phyloP scores from a whole-genome alignment of 2,329 filamentous ascomycete genomes.

The Amphichorda felina region DNA sequence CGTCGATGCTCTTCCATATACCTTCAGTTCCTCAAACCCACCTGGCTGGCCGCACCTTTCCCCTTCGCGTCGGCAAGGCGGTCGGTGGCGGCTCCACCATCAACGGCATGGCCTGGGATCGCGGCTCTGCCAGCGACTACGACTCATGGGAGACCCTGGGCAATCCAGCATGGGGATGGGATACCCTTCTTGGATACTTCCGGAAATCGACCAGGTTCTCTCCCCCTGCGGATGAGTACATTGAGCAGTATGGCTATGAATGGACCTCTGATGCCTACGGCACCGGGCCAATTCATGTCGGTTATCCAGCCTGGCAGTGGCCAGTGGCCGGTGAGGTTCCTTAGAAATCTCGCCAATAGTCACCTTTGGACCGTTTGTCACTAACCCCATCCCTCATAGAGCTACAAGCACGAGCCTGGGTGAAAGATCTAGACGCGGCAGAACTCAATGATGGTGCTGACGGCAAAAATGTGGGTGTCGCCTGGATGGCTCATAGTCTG shows the following conservation, averaged over 20 bases:
- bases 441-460: constrained; percentile 9
- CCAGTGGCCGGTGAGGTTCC: constrained; percentile 8
- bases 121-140: constrained; percentile 13
- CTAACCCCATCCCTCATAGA: too few species aligned
- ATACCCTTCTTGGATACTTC: constrained; percentile 14
- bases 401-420: constrained; percentile 7
- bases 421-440: constrained; percentile 6
- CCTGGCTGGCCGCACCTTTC: constrained; percentile 9
- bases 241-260: constrained; percentile 10
- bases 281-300: constrained; percentile 10
- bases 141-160: constrained; percentile 30
- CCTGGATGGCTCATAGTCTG: constrained; percentile 10
- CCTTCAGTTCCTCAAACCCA: constrained; percentile 13
- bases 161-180: constrained; percentile 31
- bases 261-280: constrained; percentile 10
- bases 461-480: constrained; percentile 11
- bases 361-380: not conserved
- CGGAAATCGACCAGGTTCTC: constrained; percentile 10
- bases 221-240: constrained; percentile 7
- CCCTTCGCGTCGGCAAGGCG: constrained; percentile 11
- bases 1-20: constrained; percentile 7
- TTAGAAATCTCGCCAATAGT: too few species aligned
- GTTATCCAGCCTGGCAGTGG: constrained; percentile 13
- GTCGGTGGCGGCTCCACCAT: constrained; percentile 17
- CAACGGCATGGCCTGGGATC: constrained; percentile 17